phyloP scores from a whole-genome alignment of 75 land plant genomes.

The Pinus taeda region DNA sequence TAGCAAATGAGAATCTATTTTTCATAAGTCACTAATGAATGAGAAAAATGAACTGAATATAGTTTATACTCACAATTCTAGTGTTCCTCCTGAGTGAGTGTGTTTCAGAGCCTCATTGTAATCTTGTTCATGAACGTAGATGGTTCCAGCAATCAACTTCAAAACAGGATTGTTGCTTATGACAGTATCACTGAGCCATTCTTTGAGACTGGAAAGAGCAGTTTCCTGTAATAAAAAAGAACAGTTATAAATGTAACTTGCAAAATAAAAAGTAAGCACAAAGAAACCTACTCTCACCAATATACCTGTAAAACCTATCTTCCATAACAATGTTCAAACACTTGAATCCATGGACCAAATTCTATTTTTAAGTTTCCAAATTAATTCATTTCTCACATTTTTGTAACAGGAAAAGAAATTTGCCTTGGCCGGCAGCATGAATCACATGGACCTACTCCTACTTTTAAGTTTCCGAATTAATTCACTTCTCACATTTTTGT shows the following conservation, averaged over 20 bases:
- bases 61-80: conserved; percentile 77
- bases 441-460: no score
- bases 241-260: background rate
- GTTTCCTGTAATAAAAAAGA: conserved; percentile 50
- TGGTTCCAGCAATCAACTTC: conserved; percentile 84
- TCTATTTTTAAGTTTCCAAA: background rate
- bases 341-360: background rate
- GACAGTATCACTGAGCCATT: conserved; percentile 86
- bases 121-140: conserved; percentile 93
- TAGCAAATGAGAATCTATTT: background rate
- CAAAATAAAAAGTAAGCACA: background rate
- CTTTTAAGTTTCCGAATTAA: background rate
- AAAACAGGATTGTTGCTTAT: conserved; percentile 77
- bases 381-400: background rate
- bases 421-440: no score
- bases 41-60: background rate
- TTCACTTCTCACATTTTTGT: background rate
- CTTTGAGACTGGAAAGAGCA: conserved; percentile 67
- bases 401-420: no score
- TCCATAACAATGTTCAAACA: background rate
- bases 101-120: conserved; percentile 96
- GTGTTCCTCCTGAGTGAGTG: conserved; percentile 89
- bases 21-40: background rate
- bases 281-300: background rate
- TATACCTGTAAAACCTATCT: background rate